Evolutionary conservation across 352 stramenopile genomes (phyloP).

Genomic region (Thalassiosira livingstoniorum): DNA sequence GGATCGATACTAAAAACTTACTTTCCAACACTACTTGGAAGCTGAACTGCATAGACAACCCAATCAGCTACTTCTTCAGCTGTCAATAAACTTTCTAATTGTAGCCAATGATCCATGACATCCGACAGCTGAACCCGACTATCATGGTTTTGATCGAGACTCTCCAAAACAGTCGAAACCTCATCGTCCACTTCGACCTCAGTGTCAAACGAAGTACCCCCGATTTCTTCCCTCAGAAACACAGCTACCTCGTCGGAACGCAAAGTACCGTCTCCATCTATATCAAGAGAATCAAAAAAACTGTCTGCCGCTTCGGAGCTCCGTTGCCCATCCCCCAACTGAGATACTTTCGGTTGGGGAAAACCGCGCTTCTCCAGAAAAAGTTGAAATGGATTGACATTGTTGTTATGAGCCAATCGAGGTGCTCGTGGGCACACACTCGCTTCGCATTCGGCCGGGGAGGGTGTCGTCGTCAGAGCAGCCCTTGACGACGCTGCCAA

Average conservation of each 20-base stretch:
- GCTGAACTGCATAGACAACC: conserved; percentile 55
- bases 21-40: conserved; percentile 48
- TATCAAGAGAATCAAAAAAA: conserved; percentile 58
- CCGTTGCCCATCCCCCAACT: conserved; percentile 39
- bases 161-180: conserved; percentile 44
- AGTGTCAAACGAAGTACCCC: conserved; percentile 45
- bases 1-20: conserved; percentile 23
- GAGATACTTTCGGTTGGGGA: not conserved
- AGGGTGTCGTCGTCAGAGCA: no score
- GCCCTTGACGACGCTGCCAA: no score
- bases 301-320: conserved; percentile 19
- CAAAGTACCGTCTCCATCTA: conserved; percentile 44
- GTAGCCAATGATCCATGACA: conserved; percentile 48
- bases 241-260: conserved; percentile 35
- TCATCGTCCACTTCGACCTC: conserved; percentile 28
- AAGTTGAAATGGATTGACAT: not conserved
- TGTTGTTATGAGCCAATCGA: not conserved
- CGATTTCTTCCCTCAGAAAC: conserved; percentile 51
- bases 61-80: conserved; percentile 56
- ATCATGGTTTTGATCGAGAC: conserved; percentile 49
- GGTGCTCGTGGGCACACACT: no score
- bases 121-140: conserved; percentile 48
- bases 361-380: not conserved
- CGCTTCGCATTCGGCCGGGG: no score
- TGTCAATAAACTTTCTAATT: conserved; percentile 59